Base-by-base conservation (phyloP, 768 basidiomycete genomes). In the Antrodiella citrinella region DNA sequence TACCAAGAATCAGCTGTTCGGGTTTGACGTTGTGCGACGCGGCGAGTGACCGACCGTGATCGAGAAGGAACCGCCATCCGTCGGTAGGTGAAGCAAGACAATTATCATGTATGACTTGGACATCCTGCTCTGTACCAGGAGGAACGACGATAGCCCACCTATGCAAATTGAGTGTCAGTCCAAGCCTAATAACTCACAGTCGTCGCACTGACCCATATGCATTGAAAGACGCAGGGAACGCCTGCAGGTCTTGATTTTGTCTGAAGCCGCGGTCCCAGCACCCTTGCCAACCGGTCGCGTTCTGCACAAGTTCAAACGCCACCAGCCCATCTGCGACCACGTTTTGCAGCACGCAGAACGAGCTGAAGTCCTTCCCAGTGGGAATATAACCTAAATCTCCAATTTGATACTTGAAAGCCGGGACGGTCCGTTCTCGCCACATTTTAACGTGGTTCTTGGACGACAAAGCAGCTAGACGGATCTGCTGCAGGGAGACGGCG, bases 361-460 rank as follows among this genome's bases (percentile, higher is more conserved):
- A 62, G 3, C 54, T 48, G 59, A 74, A 74, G 22, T 64, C 64
- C 41, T 59, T 58, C 4, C 65, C 67, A 0, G 50, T 44, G 0
- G 69, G 69, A 26, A 75, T 57, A 49, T 74, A 76, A 13, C 75
- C 75, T 21, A 73, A 54, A 51, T 77, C 75, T 5, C 76, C 75
- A 19, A 72, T 67, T 3, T 55, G 40, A 50, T 71, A 74, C 47
- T 68, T 68, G 53, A 68, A 63, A 2, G 71, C 59, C 1, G 70
- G 68, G 23, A 76, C 71, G 12, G 64, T 62, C 22, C 62, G 66
- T 52, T 71, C 65, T 5, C 63, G 60, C 74, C 74, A 76, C 7
- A 62, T 60, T 48, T 72, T 67, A n/a, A 68, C 62, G 44, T 71
- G 72, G 7, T 55, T 43, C 24, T 61, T 58, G 13, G 65, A 58